Percentiles rank a stretch among this genome's conserved stretches.
Evolutionary conservation across 2,329 filamentous ascomycete species (phyloP).

Genomic region (Claviceps digitariae): DNA sequence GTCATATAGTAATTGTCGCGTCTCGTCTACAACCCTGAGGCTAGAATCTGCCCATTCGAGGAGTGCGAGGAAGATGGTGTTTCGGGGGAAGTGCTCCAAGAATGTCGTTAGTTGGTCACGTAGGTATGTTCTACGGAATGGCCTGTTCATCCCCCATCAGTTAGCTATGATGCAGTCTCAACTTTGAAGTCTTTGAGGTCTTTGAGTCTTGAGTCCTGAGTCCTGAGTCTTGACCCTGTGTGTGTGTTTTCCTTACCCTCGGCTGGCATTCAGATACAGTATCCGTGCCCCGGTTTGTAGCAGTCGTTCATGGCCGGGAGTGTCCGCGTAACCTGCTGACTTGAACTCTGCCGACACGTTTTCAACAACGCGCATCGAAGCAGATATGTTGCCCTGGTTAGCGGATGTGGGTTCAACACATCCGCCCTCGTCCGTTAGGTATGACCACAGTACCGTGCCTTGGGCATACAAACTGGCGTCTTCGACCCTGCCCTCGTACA

Average conservation of each 20-base stretch:
- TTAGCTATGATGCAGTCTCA: background rate
- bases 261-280: conserved; percentile 50
- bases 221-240: too few relatives aligned
- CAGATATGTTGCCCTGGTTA: conserved; percentile 41
- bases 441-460: conserved; percentile 51
- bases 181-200: too few relatives aligned
- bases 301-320: conserved; percentile 43
- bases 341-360: conserved; percentile 29
- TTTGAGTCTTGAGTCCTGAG: too few relatives aligned
- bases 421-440: conserved; percentile 35
- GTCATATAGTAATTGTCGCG: conserved; percentile 50
- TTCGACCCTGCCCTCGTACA: conserved; percentile 34
- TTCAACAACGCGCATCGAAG: conserved; percentile 30
- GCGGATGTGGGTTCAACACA: conserved; percentile 29
- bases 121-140: conserved; percentile 55
- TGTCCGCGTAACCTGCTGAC: conserved; percentile 19
- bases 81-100: conserved; percentile 54
- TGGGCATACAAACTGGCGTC: conserved; percentile 45
- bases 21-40: conserved; percentile 61
- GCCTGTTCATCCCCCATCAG: conserved; percentile 25
- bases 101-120: conserved; percentile 48
- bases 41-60: conserved; percentile 62
- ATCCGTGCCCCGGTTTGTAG: conserved; percentile 57
- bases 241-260: conserved; percentile 28
- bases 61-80: conserved; percentile 60